Evolutionary conservation across 345 rosid species (phyloP).

Genomic region (Streptanthus diversifolius): DNA sequence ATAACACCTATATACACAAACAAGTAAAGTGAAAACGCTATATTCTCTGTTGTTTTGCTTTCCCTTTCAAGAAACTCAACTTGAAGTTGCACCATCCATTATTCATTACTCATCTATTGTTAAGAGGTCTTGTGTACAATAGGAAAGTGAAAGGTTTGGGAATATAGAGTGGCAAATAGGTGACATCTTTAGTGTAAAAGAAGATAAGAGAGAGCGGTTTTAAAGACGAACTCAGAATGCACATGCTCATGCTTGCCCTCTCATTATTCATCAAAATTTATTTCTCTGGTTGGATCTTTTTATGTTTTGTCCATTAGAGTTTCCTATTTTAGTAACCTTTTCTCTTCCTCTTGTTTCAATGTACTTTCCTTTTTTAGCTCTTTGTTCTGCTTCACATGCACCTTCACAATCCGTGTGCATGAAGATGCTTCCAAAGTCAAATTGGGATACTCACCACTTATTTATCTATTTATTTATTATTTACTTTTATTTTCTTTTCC

Average conservation of each 20-base stretch:
- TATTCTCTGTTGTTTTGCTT: slow-evolving; percentile 25
- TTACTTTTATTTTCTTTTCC: neutral
- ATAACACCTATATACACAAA: slow-evolving; percentile 27
- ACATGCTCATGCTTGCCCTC: slow-evolving; percentile 27
- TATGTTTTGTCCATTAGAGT: slow-evolving; percentile 32
- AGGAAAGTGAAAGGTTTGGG: slow-evolving; percentile 30
- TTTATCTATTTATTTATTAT: neutral
- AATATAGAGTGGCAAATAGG: slow-evolving; percentile 29
- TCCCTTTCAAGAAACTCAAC: slow-evolving; percentile 30
- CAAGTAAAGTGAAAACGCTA: slow-evolving; percentile 16
- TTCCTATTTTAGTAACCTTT: slow-evolving; percentile 21
- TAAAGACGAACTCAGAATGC: slow-evolving; percentile 23
- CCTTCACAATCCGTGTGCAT: slow-evolving; percentile 31
- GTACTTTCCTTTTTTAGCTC: slow-evolving; percentile 26
- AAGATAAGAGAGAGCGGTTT: slow-evolving; percentile 12
- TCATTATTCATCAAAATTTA: slow-evolving; percentile 18
- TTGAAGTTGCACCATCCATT: slow-evolving; percentile 24
- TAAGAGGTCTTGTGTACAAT: neutral
- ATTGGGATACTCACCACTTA: neutral
- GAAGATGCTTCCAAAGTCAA: slow-evolving; percentile 28
- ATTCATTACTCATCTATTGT: slow-evolving; percentile 16
- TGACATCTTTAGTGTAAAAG: slow-evolving; percentile 36
- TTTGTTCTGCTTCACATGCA: slow-evolving; percentile 12
- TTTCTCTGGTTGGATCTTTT: slow-evolving; percentile 20
- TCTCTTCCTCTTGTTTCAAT: slow-evolving; percentile 26